A percentile compares a stretch with the other conserved stretches of the same genome.
phyloP scores from a whole-genome alignment of 768 basidiomycete genomes.

The Lenzites betulinus region DNA sequence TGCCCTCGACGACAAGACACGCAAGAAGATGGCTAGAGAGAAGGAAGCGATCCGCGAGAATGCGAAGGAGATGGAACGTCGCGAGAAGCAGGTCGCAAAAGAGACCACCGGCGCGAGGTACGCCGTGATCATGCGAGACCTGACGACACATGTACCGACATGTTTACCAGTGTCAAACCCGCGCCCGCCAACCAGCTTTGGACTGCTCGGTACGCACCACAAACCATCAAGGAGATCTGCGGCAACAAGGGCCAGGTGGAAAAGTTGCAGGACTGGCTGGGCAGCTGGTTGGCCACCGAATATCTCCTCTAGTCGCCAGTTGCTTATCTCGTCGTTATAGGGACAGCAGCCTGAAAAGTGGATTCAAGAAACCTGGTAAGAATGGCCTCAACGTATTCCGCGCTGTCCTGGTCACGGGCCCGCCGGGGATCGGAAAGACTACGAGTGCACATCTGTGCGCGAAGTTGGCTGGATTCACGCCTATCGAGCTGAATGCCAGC shows the following conservation, averaged over 20 bases:
- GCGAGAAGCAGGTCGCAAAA: slow-evolving; percentile 59
- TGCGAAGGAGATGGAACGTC: slow-evolving; percentile 77
- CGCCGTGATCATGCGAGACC: background rate
- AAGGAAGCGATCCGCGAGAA: slow-evolving; percentile 68
- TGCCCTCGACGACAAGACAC: slow-evolving; percentile 68
- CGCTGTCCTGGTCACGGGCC: slow-evolving; percentile 87
- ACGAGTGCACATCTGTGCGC: slow-evolving; percentile 94
- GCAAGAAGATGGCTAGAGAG: slow-evolving; percentile 82
- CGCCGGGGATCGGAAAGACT: slow-evolving; percentile 98
- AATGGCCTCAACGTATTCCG: slow-evolving; percentile 83
- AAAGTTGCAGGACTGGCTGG: slow-evolving; percentile 84
- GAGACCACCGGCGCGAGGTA: slow-evolving; percentile 26
- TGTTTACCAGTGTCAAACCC: slow-evolving; percentile 4
- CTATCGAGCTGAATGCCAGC: slow-evolving; percentile 96
- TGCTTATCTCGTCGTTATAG: slow-evolving; percentile 42
- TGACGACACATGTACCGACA: too few species aligned
- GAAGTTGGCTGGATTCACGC: slow-evolving; percentile 85
- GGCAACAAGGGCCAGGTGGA: slow-evolving; percentile 94
- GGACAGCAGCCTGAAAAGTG: slow-evolving; percentile 68
- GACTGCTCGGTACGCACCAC: slow-evolving; percentile 95
- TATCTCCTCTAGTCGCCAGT: background rate
- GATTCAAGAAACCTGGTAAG: slow-evolving; percentile 95
- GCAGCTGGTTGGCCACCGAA: slow-evolving; percentile 66
- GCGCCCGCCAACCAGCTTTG: slow-evolving; percentile 66
- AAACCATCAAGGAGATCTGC: slow-evolving; percentile 84